A percentile compares a stretch with the other conserved stretches of the same genome.
These are phyloP conservation scores for Clonostachys solani DNA, from an alignment of 2,329 filamentous ascomycete species.

Conservation along the genomic window DNA sequence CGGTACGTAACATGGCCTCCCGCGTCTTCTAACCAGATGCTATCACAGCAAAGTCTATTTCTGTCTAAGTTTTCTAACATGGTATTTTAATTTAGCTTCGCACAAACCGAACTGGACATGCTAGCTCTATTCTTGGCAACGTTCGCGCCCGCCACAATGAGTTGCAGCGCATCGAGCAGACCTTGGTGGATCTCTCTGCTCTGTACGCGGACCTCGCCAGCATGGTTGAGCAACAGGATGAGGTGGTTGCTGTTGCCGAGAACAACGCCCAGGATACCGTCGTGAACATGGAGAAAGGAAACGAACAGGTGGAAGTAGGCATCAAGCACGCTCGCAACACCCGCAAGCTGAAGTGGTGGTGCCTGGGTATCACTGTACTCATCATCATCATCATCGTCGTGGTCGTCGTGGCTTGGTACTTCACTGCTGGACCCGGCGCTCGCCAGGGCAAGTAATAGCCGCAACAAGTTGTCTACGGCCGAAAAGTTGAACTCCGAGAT, in stretches of 20 bases:
- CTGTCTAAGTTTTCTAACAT: not conserved
- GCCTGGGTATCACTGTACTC: slow-evolving; percentile 56
- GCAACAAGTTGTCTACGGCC: too few species aligned
- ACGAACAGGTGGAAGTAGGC: slow-evolving; percentile 64
- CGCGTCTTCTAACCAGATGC: not conserved
- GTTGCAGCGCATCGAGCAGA: slow-evolving; percentile 75
- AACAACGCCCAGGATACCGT: slow-evolving; percentile 61
- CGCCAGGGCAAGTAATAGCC: too few species aligned
- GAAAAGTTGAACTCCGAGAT: too few species aligned
- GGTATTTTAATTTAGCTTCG: slow-evolving; percentile 50
- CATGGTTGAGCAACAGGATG: slow-evolving; percentile 69
- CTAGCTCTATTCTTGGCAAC: slow-evolving; percentile 68
- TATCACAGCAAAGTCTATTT: not conserved
- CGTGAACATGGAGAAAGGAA: slow-evolving; percentile 64
- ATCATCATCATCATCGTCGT: slow-evolving; percentile 52
- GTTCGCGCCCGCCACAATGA: slow-evolving; percentile 82
- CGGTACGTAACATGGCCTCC: slow-evolving; percentile 48
- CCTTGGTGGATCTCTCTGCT: slow-evolving; percentile 62
- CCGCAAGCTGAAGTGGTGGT: slow-evolving; percentile 81
- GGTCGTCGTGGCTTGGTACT: slow-evolving; percentile 34
- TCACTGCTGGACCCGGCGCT: too few species aligned
- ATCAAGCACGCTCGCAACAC: slow-evolving; percentile 62
- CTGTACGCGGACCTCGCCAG: slow-evolving; percentile 75
- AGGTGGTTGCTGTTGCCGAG: slow-evolving; percentile 57
- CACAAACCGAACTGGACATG: slow-evolving; percentile 70